Conservation (phyloP, 306 rosid genomes). For the Lathyrus oleraceus region DNA sequence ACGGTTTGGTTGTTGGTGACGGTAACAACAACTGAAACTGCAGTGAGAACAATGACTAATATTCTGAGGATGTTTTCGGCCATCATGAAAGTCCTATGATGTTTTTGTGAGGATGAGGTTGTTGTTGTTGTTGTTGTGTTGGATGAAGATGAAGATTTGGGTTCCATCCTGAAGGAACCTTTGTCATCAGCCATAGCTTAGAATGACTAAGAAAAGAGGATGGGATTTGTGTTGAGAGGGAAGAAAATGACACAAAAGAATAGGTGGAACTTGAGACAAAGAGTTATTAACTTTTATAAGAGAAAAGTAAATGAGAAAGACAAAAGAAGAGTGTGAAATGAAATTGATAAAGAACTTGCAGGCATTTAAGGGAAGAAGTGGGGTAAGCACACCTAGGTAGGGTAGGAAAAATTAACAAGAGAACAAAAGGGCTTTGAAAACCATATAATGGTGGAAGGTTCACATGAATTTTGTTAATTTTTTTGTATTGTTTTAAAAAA, state of each 20-base stretch:
- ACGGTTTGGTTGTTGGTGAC: slow-evolving; percentile 21
- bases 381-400: not conserved
- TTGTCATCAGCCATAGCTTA: not conserved
- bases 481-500: too few relatives aligned
- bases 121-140: too few relatives aligned
- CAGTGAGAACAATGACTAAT: slow-evolving; percentile 23
- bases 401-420: not conserved
- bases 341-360: not conserved
- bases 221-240: not conserved
- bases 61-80: not conserved
- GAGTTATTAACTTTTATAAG: not conserved
- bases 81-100: not conserved
- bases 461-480: too few relatives aligned
- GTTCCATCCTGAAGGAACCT: not conserved
- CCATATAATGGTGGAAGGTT: too few relatives aligned
- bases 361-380: not conserved
- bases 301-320: not conserved
- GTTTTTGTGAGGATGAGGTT: not conserved
- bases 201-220: not conserved
- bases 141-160: not conserved
- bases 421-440: too few relatives aligned
- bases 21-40: not conserved
- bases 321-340: not conserved
- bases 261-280: too few relatives aligned
- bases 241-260: not conserved